Evolutionary conservation across 2,329 filamentous ascomycete species (phyloP), one percentile per base, ranked within the genome.

Genomic region (Ascochyta rabiei): DNA sequence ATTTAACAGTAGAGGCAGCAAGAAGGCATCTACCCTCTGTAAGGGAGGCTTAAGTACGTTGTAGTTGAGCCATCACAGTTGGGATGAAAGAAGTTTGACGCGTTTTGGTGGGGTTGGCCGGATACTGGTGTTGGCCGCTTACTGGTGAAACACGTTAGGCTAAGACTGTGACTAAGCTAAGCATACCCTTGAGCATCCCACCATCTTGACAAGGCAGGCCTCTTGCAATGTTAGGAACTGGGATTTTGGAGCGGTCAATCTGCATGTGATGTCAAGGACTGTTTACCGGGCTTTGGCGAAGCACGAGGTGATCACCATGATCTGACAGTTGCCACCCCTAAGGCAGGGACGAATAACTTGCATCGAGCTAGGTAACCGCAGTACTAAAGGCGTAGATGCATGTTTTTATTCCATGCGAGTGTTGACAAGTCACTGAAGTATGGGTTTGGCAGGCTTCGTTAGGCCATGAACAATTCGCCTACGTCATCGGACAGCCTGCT

Each of bases 331-430:
- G 30, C 45, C 42, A 40, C 42, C 35, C 39, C 83, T 48, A 48
- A 48, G 28, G 31, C 86, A 93, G 37, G 49, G 21, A 37, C 35
- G 24, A 44, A 5, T 21, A 10, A 7, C n/a, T 31, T 10, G 16
- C 31, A 31, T 28, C 38, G 9, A 30, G 34, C 33, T 66, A 45
- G 8, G 56, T 56, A 63, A 61, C 57, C 34, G n/a, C 49, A n/a
- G 13, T 23, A 9, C 21, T 24, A 8, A 8, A 45, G 23, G 2
- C 19, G 10, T 6, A 40, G 16, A 12, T 8, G 19, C 23, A 30
- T 13, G 13, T 13, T 13, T 21, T 6, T 9, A 15, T 19, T 38
- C 18, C 16, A 15, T 30, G 12, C 12, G 12, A 30, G 28, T 1
- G 12, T 30, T 30, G 13, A 30, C 3, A 30, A 28, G 10, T 3